These are phyloP conservation scores for Xylaria sp. DNA, from an alignment of 2,329 filamentous ascomycete species.

Conservation along the genomic window DNA sequence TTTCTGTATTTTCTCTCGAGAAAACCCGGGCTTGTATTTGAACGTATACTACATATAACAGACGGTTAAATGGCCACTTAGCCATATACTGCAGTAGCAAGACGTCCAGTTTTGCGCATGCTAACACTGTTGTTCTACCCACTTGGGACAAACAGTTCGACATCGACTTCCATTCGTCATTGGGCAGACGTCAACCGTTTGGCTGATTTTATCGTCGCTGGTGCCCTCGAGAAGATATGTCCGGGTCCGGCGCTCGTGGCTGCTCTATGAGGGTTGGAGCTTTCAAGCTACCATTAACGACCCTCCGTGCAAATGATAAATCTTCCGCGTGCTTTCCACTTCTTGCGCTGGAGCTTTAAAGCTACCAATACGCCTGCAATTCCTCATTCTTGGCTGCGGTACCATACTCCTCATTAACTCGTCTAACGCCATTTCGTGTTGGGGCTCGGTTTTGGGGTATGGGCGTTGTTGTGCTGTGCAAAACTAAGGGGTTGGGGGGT, in stretches of 20 bases:
- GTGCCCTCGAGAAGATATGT: slow-evolving; percentile 7
- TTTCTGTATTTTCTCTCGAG: slow-evolving; percentile 27
- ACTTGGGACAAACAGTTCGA: slow-evolving; percentile 38
- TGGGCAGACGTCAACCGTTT: slow-evolving; percentile 24
- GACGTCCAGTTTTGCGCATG: slow-evolving; percentile 28
- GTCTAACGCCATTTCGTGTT: slow-evolving; percentile 50
- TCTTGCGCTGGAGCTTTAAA: slow-evolving; percentile 72
- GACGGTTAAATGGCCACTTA: slow-evolving; percentile 35
- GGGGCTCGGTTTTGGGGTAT: slow-evolving; percentile 45
- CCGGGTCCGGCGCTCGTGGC: slow-evolving; percentile 26
- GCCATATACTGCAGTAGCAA: slow-evolving; percentile 25
- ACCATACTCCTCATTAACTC: slow-evolving; percentile 51
- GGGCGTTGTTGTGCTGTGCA: slow-evolving; percentile 48
- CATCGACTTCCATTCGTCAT: slow-evolving; percentile 27
- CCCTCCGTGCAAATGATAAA: slow-evolving; percentile 51
- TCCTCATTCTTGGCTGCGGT: slow-evolving; percentile 46
- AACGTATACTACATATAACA: slow-evolving; percentile 36
- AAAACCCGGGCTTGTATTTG: slow-evolving; percentile 33
- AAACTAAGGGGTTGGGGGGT: slow-evolving; percentile 41
- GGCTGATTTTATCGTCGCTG: slow-evolving; percentile 20
- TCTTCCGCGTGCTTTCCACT: slow-evolving; percentile 46
- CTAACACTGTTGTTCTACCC: slow-evolving; percentile 36
- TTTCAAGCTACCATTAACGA: slow-evolving; percentile 62
- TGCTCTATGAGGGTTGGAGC: slow-evolving; percentile 57
- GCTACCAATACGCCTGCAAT: slow-evolving; percentile 67